These are phyloP conservation scores for Cinnamomum micranthum DNA, from an alignment of 164 flowering plant species.

Conservation along the genomic window DNA sequence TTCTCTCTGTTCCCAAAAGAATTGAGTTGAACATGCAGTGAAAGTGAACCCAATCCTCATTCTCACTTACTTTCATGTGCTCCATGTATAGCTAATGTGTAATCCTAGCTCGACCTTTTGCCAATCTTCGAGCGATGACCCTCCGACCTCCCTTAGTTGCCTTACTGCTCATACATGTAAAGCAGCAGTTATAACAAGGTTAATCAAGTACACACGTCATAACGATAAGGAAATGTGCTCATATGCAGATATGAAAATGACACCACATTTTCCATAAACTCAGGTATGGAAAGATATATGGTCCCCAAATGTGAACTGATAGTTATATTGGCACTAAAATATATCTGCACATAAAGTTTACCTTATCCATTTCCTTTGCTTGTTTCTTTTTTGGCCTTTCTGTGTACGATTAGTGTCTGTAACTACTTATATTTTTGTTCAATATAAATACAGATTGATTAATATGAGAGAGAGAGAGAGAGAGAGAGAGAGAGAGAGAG, in stretches of 20 bases:
- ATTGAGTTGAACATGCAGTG: not conserved
- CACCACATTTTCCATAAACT: not conserved
- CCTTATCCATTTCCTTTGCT: not conserved
- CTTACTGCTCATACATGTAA: conserved; percentile 16
- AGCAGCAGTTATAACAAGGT: not conserved
- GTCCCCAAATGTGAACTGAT: not conserved
- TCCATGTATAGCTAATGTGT: conserved; percentile 5
- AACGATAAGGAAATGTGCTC: not conserved
- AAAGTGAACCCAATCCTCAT: not conserved
- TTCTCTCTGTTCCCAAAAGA: not conserved
- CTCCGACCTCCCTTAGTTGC: conserved; percentile 21
- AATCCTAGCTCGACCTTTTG: conserved; percentile 18
- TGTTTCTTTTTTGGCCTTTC: no score
- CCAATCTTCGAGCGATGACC: conserved; percentile 19
- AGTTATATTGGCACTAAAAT: not conserved
- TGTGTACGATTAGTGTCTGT: not conserved
- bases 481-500: conserved; percentile 2
- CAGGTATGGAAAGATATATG: not conserved
- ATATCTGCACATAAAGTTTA: not conserved
- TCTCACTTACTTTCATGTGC: not conserved
- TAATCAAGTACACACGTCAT: not conserved
- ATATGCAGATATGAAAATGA: not conserved
- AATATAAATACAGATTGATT: not conserved
- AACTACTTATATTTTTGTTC: not conserved
- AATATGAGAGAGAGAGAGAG: not conserved